phyloP scores from a whole-genome alignment of 1,284 basidiomycete genomes.

The Rhizopogon hawkerae region DNA sequence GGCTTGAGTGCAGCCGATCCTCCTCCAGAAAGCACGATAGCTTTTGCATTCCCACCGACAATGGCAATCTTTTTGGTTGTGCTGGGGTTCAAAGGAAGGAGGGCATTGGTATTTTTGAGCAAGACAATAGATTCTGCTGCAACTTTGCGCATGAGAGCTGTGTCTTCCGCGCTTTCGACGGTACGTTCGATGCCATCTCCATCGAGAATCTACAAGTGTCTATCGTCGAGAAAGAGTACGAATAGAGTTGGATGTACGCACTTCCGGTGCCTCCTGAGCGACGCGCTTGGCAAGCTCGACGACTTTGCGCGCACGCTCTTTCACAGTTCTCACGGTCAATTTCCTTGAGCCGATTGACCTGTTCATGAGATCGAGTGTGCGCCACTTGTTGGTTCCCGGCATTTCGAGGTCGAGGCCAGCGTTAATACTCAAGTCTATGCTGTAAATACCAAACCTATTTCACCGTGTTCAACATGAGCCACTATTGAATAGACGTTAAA shows the following conservation, averaged over 20 bases:
- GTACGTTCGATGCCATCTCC: slow-evolving; percentile 60
- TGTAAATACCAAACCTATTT: slow-evolving; percentile 59
- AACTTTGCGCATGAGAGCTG: slow-evolving; percentile 52
- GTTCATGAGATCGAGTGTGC: slow-evolving; percentile 54
- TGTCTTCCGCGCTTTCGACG: slow-evolving; percentile 50
- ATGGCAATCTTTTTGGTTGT: slow-evolving; percentile 61
- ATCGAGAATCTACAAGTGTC: slow-evolving; percentile 44
- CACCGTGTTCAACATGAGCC: not conserved
- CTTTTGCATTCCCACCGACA: slow-evolving; percentile 70
- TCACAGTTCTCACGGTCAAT: slow-evolving; percentile 54
- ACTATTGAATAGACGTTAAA: no score
- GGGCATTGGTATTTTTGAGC: slow-evolving; percentile 55
- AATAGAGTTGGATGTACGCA: slow-evolving; percentile 14
- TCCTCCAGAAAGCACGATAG: slow-evolving; percentile 61
- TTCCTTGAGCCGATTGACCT: slow-evolving; percentile 58
- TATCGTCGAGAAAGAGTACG: not conserved
- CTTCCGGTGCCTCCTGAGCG: slow-evolving; percentile 54
- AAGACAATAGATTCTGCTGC: slow-evolving; percentile 65
- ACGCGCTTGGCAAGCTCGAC: slow-evolving; percentile 59
- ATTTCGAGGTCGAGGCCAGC: slow-evolving; percentile 77
- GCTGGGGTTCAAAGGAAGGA: slow-evolving; percentile 52
- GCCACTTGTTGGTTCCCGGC: slow-evolving; percentile 67
- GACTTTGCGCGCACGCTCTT: slow-evolving; percentile 59
- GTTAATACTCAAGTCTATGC: slow-evolving; percentile 56
- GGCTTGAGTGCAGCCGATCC: slow-evolving; percentile 69